Conservation (phyloP, 345 rosid genomes). For the Zanthoxylum bungeanum region DNA sequence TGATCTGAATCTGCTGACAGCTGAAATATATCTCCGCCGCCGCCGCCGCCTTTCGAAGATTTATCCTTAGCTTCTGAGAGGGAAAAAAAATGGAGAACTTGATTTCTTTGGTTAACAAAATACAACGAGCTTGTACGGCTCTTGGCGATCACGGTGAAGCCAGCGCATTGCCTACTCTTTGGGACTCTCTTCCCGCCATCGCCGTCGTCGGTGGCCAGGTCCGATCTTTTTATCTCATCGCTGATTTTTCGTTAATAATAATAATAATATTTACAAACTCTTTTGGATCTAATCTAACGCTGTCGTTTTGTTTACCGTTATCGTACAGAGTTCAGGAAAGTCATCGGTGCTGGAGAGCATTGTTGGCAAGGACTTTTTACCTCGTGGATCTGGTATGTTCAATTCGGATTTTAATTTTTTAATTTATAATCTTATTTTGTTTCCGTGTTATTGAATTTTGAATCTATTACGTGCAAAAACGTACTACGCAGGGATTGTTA, state of each 20-base stretch:
- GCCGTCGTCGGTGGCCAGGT: constrained; percentile 99
- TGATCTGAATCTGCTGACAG: constrained; percentile 12
- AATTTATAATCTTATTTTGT: neutral
- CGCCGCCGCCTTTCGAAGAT: constrained; percentile 14
- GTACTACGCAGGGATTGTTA: constrained; percentile 75
- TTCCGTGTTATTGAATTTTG: neutral
- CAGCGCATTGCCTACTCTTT: constrained; percentile 87
- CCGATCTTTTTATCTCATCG: constrained; percentile 1
- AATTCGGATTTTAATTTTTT: neutral
- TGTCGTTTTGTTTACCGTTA: constrained; percentile 9
- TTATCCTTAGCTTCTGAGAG: neutral
- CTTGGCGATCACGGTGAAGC: constrained; percentile 96
- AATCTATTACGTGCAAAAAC: constrained; percentile 4
- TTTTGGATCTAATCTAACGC: neutral
- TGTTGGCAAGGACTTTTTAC: constrained; percentile 95
- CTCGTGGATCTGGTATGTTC: constrained; percentile 99
- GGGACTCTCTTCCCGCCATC: constrained; percentile 96
- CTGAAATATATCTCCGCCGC: neutral
- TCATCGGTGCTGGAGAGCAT: constrained; percentile 97
- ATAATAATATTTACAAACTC: neutral
- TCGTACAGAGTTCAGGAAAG: constrained; percentile 91
- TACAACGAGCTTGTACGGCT: constrained; percentile 99
- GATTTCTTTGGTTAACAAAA: constrained; percentile 89
- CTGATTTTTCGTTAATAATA: neutral
- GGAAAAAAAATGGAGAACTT: constrained; percentile 73